phyloP scores from a whole-genome alignment of 805 yeast species.

The Cyberlindnera amylophila region DNA sequence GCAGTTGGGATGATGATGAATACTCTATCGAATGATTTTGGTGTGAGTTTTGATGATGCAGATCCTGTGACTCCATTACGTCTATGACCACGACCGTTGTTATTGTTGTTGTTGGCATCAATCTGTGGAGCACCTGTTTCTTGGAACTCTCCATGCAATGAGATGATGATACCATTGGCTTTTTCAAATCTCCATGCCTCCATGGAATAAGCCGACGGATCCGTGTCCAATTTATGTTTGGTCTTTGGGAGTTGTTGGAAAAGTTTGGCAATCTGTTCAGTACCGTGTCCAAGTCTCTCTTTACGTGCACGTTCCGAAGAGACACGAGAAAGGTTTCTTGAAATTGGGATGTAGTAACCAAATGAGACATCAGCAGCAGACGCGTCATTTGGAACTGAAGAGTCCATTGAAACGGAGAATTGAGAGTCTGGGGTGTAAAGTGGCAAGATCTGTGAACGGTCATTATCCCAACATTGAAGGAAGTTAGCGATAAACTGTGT shows the following conservation, averaged over 20 bases:
- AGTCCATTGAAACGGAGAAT: slow-evolving; percentile 77
- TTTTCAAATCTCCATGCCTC: slow-evolving; percentile 72
- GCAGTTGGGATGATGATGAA: slow-evolving; percentile 72
- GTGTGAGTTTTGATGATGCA: slow-evolving; percentile 37
- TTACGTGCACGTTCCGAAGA: slow-evolving; percentile 49
- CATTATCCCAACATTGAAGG: slow-evolving; percentile 76
- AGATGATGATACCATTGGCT: slow-evolving; percentile 71
- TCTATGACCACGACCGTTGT: slow-evolving; percentile 18
- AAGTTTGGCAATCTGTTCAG: slow-evolving; percentile 53
- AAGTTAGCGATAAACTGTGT: slow-evolving; percentile 77
- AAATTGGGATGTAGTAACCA: slow-evolving; percentile 65
- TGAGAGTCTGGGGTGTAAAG: slow-evolving; percentile 81
- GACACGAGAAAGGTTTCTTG: slow-evolving; percentile 73
- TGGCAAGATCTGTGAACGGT: slow-evolving; percentile 63
- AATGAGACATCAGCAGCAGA: slow-evolving; percentile 40
- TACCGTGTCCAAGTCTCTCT: slow-evolving; percentile 64
- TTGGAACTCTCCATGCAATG: slow-evolving; percentile 80
- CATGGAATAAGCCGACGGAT: slow-evolving; percentile 67
- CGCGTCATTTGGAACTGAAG: slow-evolving; percentile 54
- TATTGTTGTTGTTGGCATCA: slow-evolving; percentile 22
- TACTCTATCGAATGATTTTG: slow-evolving; percentile 82
- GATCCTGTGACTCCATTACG: slow-evolving; percentile 29
- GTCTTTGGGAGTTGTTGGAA: slow-evolving; percentile 76
- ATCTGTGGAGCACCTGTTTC: slow-evolving; percentile 59
- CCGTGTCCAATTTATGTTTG: slow-evolving; percentile 60